phyloP scores from a whole-genome alignment of 2,329 filamentous ascomycete genomes.

The Sarocladiaceae sp. region DNA sequence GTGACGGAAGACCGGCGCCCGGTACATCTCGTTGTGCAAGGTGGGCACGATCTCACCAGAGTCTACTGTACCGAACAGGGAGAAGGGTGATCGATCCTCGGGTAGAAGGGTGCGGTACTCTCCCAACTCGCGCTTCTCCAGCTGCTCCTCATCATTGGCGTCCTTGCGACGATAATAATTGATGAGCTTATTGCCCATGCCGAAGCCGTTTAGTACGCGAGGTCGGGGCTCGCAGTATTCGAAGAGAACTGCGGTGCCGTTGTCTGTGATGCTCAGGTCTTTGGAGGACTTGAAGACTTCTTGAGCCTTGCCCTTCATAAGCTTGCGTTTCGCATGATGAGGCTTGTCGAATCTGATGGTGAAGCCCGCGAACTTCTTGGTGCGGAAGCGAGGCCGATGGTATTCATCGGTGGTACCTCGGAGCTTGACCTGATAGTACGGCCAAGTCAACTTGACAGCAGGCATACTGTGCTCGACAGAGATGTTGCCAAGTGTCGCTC shows the following conservation, averaged over 20 bases:
- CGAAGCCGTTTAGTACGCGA: constrained; percentile 87
- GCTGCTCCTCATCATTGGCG: constrained; percentile 62
- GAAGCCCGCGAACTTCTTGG: constrained; percentile 60
- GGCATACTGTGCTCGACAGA: constrained; percentile 94
- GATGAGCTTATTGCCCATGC: constrained; percentile 92
- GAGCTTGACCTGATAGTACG: constrained; percentile 88
- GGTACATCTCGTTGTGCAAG: constrained; percentile 91
- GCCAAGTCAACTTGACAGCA: constrained; percentile 84
- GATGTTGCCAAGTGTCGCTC: constrained; percentile 83
- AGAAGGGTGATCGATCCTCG: constrained; percentile 93
- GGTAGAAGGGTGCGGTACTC: constrained; percentile 83
- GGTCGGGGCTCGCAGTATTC: constrained; percentile 96
- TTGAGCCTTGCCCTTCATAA: constrained; percentile 71
- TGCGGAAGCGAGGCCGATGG: constrained; percentile 72
- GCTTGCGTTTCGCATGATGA: constrained; percentile 71
- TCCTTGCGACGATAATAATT: constrained; percentile 91
- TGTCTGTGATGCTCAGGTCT: constrained; percentile 81
- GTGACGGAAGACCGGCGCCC: constrained; percentile 89
- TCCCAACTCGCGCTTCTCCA: constrained; percentile 78
- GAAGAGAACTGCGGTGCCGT: constrained; percentile 78
- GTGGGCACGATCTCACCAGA: constrained; percentile 86
- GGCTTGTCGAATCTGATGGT: constrained; percentile 67
- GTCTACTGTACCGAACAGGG: constrained; percentile 88
- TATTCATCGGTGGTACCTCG: constrained; percentile 70
- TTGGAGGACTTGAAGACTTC: constrained; percentile 75